These are phyloP conservation scores for Cytidiella melzeri DNA, from an alignment of 768 basidiomycete genomes.

Conservation along the genomic window DNA sequence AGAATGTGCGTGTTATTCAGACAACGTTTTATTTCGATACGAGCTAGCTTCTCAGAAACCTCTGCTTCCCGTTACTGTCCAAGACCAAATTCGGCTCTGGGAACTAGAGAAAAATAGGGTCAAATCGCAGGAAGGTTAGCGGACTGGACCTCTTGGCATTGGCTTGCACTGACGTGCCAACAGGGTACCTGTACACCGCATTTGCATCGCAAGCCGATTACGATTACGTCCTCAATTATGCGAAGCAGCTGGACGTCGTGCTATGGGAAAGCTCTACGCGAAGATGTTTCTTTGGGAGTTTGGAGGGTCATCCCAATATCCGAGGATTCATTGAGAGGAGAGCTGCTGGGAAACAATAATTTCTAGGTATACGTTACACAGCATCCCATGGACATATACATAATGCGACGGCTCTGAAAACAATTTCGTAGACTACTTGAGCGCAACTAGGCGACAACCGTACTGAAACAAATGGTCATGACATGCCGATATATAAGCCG, in stretches of 20 bases:
- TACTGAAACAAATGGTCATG: too few relatives aligned
- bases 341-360: slow-evolving; percentile 22
- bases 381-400: neutral
- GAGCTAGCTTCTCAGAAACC: slow-evolving; percentile 59
- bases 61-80: slow-evolving; percentile 91
- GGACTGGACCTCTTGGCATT: too few relatives aligned
- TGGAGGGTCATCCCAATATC: slow-evolving; percentile 75
- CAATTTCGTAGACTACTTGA: too few relatives aligned
- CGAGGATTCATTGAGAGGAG: slow-evolving; percentile 75
- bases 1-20: slow-evolving; percentile 53
- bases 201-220: slow-evolving; percentile 87
- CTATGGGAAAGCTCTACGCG: slow-evolving; percentile 74
- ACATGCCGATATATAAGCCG: too few relatives aligned
- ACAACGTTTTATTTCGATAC: slow-evolving; percentile 1
- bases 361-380: neutral
- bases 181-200: slow-evolving; percentile 84
- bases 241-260: slow-evolving; percentile 74
- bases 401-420: neutral
- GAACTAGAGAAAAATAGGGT: slow-evolving; percentile 92
- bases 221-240: slow-evolving; percentile 80
- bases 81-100: slow-evolving; percentile 97
- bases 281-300: slow-evolving; percentile 77
- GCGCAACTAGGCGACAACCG: too few relatives aligned
- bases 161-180: too few relatives aligned
- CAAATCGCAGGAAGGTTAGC: slow-evolving; percentile 76